phyloP scores from a whole-genome alignment of 495 filamentous ascomycete species.

The Tuber brumale region DNA sequence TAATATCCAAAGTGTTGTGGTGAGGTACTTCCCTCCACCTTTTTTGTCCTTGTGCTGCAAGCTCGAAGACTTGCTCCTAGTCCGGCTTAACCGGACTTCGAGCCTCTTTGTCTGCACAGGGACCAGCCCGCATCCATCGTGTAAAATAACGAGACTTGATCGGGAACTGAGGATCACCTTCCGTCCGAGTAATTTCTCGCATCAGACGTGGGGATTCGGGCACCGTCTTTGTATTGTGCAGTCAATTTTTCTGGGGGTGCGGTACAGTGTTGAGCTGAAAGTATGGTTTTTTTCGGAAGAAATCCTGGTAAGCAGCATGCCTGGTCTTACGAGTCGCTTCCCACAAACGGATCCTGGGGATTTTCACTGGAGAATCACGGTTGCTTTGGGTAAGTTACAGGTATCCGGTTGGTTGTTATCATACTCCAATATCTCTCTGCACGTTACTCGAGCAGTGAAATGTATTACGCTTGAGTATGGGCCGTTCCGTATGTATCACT shows the following conservation, averaged over 20 bases:
- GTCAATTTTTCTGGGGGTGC: not conserved
- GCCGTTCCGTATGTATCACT: not conserved
- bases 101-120: not conserved
- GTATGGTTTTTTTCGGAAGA: not conserved
- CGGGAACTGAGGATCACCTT: not conserved
- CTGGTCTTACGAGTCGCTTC: not conserved
- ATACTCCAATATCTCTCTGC: not conserved
- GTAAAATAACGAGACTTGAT: not conserved
- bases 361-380: not conserved
- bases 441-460: not conserved
- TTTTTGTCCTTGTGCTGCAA: no score
- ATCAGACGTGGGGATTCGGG: not conserved
- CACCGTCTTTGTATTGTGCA: not conserved
- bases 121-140: not conserved
- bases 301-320: not conserved
- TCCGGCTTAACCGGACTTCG: not conserved
- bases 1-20: not conserved
- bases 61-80: not conserved
- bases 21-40: not conserved
- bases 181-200: not conserved
- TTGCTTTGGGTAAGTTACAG: not conserved
- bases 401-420: not conserved
- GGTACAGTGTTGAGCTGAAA: not conserved
- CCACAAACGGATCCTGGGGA: not conserved
- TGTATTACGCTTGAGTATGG: not conserved